A percentile compares a stretch with the other conserved stretches of the same genome.
Conservation (phyloP, 2,329 filamentous ascomycete genomes). For the Sporothrix humicola region DNA sequence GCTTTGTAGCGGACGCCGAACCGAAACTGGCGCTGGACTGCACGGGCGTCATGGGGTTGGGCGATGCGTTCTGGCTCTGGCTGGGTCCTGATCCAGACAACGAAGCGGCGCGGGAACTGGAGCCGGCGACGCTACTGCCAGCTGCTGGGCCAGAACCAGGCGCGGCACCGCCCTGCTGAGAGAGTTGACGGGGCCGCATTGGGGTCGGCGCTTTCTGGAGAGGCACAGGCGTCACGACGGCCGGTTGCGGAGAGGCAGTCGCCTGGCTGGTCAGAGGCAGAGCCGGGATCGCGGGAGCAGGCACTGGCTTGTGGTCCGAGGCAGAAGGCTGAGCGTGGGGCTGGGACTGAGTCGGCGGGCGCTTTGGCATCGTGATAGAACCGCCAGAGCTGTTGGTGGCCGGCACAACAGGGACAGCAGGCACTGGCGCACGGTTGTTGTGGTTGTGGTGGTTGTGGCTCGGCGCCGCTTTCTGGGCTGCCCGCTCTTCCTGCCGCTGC, state of each 20-base stretch:
- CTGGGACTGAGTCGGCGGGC: slow-evolving; percentile 42
- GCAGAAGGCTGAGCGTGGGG: slow-evolving; percentile 38
- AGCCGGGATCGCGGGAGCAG: slow-evolving; percentile 77
- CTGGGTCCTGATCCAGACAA: slow-evolving; percentile 58
- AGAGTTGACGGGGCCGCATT: slow-evolving; percentile 74
- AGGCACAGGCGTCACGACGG: background rate
- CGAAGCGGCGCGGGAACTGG: slow-evolving; percentile 64
- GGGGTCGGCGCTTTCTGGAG: slow-evolving; percentile 79
- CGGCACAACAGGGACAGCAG: slow-evolving; percentile 14
- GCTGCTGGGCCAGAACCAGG: background rate
- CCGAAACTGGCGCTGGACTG: slow-evolving; percentile 68
- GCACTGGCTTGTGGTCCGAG: slow-evolving; percentile 65
- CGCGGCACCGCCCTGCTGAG: slow-evolving; percentile 72
- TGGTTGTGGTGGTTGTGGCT: background rate
- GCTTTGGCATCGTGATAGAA: slow-evolving; percentile 48
- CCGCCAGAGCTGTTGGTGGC: slow-evolving; percentile 24
- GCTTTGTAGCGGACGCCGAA: slow-evolving; percentile 50
- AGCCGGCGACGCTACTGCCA: slow-evolving; percentile 62
- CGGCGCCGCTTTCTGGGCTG: slow-evolving; percentile 50
- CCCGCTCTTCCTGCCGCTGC: slow-evolving; percentile 50
- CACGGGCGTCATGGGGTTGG: slow-evolving; percentile 65
- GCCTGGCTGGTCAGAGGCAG: slow-evolving; percentile 51
- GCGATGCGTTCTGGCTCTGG: slow-evolving; percentile 63
- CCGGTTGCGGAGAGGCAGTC: slow-evolving; percentile 4
- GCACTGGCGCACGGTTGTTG: slow-evolving; percentile 34